Evolutionary conservation across 768 basidiomycete species (phyloP).

Genomic region (Megacollybia marginata): DNA sequence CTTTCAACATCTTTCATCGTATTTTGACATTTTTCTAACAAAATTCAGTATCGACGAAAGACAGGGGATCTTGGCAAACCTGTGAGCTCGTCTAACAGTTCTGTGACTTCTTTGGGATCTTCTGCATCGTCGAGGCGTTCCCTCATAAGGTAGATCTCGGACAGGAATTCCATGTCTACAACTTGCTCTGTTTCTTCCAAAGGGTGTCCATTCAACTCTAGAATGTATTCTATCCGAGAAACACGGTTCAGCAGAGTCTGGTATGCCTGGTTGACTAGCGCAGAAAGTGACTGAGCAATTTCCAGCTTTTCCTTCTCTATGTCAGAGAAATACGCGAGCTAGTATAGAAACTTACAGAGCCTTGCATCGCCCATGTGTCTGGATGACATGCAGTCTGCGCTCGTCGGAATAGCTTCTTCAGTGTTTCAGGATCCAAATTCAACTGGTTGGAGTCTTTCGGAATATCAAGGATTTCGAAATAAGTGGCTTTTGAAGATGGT

Average conservation of each 20-base stretch:
- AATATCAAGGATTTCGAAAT: slow-evolving; percentile 61
- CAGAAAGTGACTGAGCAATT: slow-evolving; percentile 60
- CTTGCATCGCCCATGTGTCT: slow-evolving; percentile 72
- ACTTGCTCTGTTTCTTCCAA: slow-evolving; percentile 65
- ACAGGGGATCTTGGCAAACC: slow-evolving; percentile 25
- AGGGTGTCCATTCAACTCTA: slow-evolving; percentile 50
- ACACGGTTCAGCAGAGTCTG: slow-evolving; percentile 67
- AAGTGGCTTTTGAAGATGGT: slow-evolving; percentile 33
- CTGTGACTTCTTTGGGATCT: slow-evolving; percentile 39
- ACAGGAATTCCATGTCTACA: slow-evolving; percentile 64
- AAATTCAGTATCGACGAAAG: not conserved
- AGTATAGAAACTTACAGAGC: slow-evolving; percentile 33
- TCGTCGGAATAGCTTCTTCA: slow-evolving; percentile 61
- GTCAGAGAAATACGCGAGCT: not conserved
- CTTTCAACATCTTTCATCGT: slow-evolving; percentile 39
- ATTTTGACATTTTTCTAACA: slow-evolving; percentile 43
- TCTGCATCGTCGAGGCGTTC: slow-evolving; percentile 68
- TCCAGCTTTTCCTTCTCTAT: slow-evolving; percentile 42
- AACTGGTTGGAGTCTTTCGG: slow-evolving; percentile 63
- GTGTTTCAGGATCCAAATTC: slow-evolving; percentile 46
- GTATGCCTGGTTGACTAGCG: slow-evolving; percentile 79
- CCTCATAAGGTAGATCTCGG: slow-evolving; percentile 70
- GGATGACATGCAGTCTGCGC: slow-evolving; percentile 81
- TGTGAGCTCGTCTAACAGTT: slow-evolving; percentile 45
- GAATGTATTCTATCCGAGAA: slow-evolving; percentile 73